Percentiles rank a stretch among this genome's conserved stretches.
These are phyloP conservation scores for Cephalotrichum gorgonifer DNA, from an alignment of 2,329 filamentous ascomycete species.

Conservation along the genomic window DNA sequence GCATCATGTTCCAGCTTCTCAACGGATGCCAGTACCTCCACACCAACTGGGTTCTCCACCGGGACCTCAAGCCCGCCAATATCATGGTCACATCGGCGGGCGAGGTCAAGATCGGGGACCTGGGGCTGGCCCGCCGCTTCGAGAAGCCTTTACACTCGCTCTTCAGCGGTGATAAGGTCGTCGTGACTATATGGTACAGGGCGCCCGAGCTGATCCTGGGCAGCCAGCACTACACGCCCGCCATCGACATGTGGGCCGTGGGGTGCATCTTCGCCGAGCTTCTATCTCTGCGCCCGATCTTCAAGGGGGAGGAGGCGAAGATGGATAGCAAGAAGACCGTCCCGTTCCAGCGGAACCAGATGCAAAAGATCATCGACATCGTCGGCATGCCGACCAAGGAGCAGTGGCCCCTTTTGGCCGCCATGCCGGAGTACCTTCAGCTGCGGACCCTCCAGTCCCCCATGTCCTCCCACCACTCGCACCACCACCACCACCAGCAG, in stretches of 20 bases:
- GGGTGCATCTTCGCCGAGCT: slow-evolving; percentile 97
- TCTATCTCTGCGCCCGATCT: slow-evolving; percentile 81
- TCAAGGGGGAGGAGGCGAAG: slow-evolving; percentile 97
- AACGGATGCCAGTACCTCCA: slow-evolving; percentile 94
- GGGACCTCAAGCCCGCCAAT: slow-evolving; percentile 94
- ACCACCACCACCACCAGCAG: slow-evolving; percentile 32
- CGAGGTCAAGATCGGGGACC: slow-evolving; percentile 87
- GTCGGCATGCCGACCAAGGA: slow-evolving; percentile 85
- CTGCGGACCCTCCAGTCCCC: slow-evolving; percentile 46
- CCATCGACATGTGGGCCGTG: slow-evolving; percentile 94
- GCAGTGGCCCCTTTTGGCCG: slow-evolving; percentile 71
- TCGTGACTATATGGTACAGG: slow-evolving; percentile 98
- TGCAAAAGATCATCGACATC: slow-evolving; percentile 98
- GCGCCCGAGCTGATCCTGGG: slow-evolving; percentile 89
- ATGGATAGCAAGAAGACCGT: slow-evolving; percentile 98
- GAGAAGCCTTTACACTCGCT: slow-evolving; percentile 87
- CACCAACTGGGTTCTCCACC: slow-evolving; percentile 92
- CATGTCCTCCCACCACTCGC: slow-evolving; percentile 31
- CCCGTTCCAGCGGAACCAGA: slow-evolving; percentile 94
- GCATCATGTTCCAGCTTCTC: slow-evolving; percentile 89
- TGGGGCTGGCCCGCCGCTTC: slow-evolving; percentile 85
- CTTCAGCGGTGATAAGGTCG: slow-evolving; percentile 92
- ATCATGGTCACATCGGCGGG: slow-evolving; percentile 94
- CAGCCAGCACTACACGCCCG: slow-evolving; percentile 90
- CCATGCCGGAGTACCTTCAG: slow-evolving; percentile 80